Evolutionary conservation across 129 eudicot genomes (phyloP).

Genomic region (Deinandra increscens): DNA sequence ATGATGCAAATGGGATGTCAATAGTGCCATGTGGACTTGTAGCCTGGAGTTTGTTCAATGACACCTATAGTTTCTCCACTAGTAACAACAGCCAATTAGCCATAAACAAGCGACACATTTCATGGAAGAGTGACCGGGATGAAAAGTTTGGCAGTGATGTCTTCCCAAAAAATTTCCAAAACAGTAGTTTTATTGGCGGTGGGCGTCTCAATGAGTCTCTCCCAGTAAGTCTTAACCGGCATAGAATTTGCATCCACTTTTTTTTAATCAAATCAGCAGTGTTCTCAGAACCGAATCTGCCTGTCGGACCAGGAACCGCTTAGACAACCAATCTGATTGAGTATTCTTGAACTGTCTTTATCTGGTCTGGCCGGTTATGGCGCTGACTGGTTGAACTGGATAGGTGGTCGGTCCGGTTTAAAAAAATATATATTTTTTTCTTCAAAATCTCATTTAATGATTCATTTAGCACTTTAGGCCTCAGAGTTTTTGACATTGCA

Average conservation of each 20-base stretch:
- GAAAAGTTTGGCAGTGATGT: constrained; percentile 83
- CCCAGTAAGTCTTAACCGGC: constrained; percentile 56
- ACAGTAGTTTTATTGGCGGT: constrained; percentile 65
- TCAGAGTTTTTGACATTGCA: no score
- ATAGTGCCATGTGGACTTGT: constrained; percentile 99
- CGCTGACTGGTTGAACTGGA: no score
- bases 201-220: constrained; percentile 44
- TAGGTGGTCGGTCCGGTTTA: no score
- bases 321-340: no score
- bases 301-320: background rate
- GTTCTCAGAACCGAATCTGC: background rate
- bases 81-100: constrained; percentile 30
- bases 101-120: constrained; percentile 68
- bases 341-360: no score
- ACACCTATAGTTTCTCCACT: constrained; percentile 69
- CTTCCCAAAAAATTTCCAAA: constrained; percentile 79
- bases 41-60: constrained; percentile 98
- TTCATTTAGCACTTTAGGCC: no score
- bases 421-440: no score
- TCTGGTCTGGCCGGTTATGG: no score
- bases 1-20: constrained; percentile 46
- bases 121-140: constrained; percentile 98
- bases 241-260: background rate
- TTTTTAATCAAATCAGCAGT: background rate
- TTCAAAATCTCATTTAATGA: no score